Base-by-base conservation (phyloP, 2,329 filamentous ascomycete genomes). In the Chrysoporthe cubensis region DNA sequence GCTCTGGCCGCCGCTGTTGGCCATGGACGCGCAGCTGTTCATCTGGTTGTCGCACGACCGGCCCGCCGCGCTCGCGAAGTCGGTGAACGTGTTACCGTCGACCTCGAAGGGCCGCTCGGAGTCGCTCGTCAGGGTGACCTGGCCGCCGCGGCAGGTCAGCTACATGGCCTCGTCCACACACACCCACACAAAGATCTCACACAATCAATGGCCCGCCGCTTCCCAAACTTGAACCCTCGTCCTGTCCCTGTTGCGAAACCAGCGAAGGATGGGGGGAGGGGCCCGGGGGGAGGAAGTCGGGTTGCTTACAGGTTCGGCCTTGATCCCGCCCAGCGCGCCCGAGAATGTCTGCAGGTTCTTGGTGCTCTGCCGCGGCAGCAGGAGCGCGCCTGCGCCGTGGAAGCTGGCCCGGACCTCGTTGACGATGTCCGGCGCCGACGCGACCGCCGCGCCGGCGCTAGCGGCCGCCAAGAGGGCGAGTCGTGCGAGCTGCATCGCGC, bases 21-120 rank as follows among this genome's bases (percentile, higher is more conserved):
- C 81, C 26, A 75, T 62, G 34, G 80, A 69, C n/a, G 80, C 78
- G 68, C 84, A 85, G 21, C 73, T 74, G 71, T 85, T 84, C 73
- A 82, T 80, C 73, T 85, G 83, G 71, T 81, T 81, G 71, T 83
- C 81, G 75, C 84, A 85, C 1, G 81, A 78, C 32, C 81, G 76
- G 65, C 78, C 76, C 6, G 79, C 77, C 0, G 83, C 83, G 11
- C 77, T 76, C 34, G 72, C 43, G 72, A 81, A 85, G 73, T 82
- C 79, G 66, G 75, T 72, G 82, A 84, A 84, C 0, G 80, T 83
- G 66, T 81, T 76, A 18, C 80, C 81, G 50, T 78, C 74, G 3
- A 84, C 81, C 62, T 77, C 76, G 68, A 82, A 85, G 2, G 80
- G 82, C 52, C 80, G 74, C 21, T 78, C 70, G 4, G 75, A 69